Evolutionary conservation across 2,329 filamentous ascomycete genomes (phyloP), one percentile per base, ranked within the genome.

Genomic region (Paecilomyces fulvus): DNA sequence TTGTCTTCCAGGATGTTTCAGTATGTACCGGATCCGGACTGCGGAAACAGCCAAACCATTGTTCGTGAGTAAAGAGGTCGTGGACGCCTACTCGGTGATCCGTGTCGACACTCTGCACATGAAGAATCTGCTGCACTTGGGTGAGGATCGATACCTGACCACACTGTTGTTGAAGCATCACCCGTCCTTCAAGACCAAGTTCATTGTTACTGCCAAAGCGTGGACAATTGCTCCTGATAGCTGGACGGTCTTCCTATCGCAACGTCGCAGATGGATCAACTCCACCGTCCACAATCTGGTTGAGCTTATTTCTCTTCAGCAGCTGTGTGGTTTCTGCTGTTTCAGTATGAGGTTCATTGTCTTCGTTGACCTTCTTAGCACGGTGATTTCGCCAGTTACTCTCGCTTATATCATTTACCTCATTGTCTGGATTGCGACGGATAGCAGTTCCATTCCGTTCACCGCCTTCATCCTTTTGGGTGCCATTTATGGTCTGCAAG

Each of bases 311-410:
- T 92, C 92, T 5, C 80, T 99, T 73, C 85, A 88, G 59, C 89
- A 97, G 72, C 88, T 99, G 53, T 99, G 94, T 74, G 94, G 94
- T 76, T 99, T 99, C 86, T 99, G 94, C 81, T 99, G 94, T 77
- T 99, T 99, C 80, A 95, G 89, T 75, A 99, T 99, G 94, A 88
- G 94, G 67, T 99, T 99, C 74, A 83, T 99, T 58, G 92, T 99
- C 63, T 95, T 99, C 68, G 73, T 99, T 64, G 94, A 99, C 74
- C 79, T 99, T 65, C 79, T 99, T 61, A 94, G 89, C 56, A 99
- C 94, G 1, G 77, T 97, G 56, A 86, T 97, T 52, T 91, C 95
- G 70, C 94, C 94, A 2, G 90, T 96, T 58, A 94, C 89, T 1
- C 81, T 96, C 20, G 89, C 85, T 9, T 99, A 97, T 70, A 88